phyloP scores from a whole-genome alignment of 495 filamentous ascomycete species.

The Daldinia grandis region DNA sequence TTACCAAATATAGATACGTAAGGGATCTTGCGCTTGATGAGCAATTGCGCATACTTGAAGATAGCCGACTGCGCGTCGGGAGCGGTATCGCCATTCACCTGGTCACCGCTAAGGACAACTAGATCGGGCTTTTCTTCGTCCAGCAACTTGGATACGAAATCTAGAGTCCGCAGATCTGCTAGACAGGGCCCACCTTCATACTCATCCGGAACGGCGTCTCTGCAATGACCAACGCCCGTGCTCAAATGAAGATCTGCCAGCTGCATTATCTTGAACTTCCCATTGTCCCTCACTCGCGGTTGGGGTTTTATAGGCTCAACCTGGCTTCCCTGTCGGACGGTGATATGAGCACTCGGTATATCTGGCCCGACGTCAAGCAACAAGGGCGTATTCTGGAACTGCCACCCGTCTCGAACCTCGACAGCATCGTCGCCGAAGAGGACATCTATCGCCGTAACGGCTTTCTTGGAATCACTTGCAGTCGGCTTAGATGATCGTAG shows the following conservation, averaged over 20 bases:
- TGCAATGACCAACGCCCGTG: conserved; percentile 84
- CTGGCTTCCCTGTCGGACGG: conserved; percentile 74
- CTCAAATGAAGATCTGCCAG: conserved; percentile 89
- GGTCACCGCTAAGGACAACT: conserved; percentile 89
- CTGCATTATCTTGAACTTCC: conserved; percentile 98
- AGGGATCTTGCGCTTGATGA: conserved; percentile 87
- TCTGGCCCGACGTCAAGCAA: conserved; percentile 70
- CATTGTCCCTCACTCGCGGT: conserved; percentile 82
- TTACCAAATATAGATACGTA: conserved; percentile 97
- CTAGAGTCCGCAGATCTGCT: conserved; percentile 89
- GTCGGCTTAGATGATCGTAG: conserved; percentile 78
- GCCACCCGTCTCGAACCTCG: conserved; percentile 85
- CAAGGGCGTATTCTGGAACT: conserved; percentile 73
- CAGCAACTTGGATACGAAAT: conserved; percentile 81
- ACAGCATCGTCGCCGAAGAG: conserved; percentile 94
- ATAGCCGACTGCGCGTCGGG: conserved; percentile 90
- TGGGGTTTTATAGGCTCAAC: conserved; percentile 66
- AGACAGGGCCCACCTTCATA: conserved; percentile 81
- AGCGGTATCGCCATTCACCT: conserved; percentile 92
- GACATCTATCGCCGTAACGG: conserved; percentile 86
- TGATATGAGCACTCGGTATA: conserved; percentile 72
- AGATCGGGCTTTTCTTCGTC: conserved; percentile 93
- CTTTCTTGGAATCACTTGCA: conserved; percentile 78
- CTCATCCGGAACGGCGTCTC: conserved; percentile 79
- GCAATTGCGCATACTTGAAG: conserved; percentile 89